Base-by-base conservation (phyloP, 1,139 yeast genomes). In the Hyphopichia fennica region DNA sequence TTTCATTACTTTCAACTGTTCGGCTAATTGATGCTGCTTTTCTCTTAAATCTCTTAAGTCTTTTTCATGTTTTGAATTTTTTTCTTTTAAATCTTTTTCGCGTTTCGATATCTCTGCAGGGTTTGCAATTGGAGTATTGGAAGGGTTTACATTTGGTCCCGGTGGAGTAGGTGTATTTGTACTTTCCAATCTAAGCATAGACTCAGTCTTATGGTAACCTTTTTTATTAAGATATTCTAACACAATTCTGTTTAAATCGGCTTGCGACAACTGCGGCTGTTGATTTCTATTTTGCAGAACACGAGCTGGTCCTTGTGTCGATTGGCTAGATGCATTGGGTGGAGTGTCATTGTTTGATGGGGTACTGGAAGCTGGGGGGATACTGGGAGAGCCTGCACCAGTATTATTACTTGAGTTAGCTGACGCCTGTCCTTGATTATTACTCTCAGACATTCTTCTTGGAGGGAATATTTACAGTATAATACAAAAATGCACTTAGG, bases 141-240 rank as follows among this genome's bases (percentile, higher is more conserved):
- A 59, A 2, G 83, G 75, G 4, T 62, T 63, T 11, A 68, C 65
- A 19, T 77, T 70, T 0, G 86, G 80, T 1, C 68, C 60, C 17
- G 85, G 81, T 0, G 82, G 59, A 1, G 82, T 79, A 2, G 82
- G 79, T 3, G 78, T 78, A 46, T 89, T 83, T 3, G 95, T 79
- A 48, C 89, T 82, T 60, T 95, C 99, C 49, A 90, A 80, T 49
- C 99, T 78, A 46, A 93, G 76, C 84, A 90, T 88, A 4, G 96
- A 90, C 61, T 95, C 99, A 0, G 98, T 91, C 51, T 86, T 81
- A 51, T 89, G 91, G 58, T 89, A 95, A 3, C 99, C 99, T 60
- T 91, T 90, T 58, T 93, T 91, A 62, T 84, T 87, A 50, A 95
- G 76, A 56, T 93, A 93, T 55, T 93, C 99, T 54, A 93, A 73